These are phyloP conservation scores for Komagataea norvegica DNA, from an alignment of 1,139 yeast species.

Conservation along the genomic window DNA sequence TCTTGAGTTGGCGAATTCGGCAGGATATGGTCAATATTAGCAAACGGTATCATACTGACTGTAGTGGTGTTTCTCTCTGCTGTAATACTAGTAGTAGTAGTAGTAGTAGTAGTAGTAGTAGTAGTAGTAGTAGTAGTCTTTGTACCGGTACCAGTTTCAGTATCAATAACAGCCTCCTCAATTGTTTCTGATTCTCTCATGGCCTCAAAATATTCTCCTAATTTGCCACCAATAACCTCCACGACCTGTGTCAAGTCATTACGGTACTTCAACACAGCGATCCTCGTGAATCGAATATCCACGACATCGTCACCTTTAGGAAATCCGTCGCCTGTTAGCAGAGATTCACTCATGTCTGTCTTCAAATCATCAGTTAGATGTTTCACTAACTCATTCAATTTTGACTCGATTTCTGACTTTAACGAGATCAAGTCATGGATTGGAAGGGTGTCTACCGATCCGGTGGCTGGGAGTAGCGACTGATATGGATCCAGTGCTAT, in stretches of 20 bases:
- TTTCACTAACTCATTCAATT: slow-evolving; percentile 13
- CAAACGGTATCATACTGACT: slow-evolving; percentile 46
- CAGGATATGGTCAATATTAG: slow-evolving; percentile 45
- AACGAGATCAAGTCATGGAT: slow-evolving; percentile 5
- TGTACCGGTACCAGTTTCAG: not conserved
- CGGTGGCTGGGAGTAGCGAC: not conserved
- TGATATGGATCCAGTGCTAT: slow-evolving; percentile 1
- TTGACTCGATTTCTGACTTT: slow-evolving; percentile 20
- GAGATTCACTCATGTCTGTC: slow-evolving; percentile 51
- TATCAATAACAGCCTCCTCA: too few relatives aligned
- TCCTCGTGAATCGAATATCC: slow-evolving; percentile 55
- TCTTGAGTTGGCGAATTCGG: slow-evolving; percentile 43
- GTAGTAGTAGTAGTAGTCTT: not conserved
- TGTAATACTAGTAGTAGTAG: too few relatives aligned
- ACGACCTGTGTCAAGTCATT: slow-evolving; percentile 61
- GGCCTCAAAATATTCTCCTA: slow-evolving; percentile 45
- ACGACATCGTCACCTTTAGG: slow-evolving; percentile 84
- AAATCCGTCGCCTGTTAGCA: slow-evolving; percentile 70
- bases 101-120: not conserved
- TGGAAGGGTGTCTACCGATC: not conserved
- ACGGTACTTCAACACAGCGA: slow-evolving; percentile 57
- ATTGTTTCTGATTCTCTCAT: too few relatives aligned
- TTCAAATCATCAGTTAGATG: slow-evolving; percentile 11
- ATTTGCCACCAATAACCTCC: slow-evolving; percentile 41
- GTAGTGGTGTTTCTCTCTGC: not conserved